Conservation (phyloP, 495 filamentous ascomycete genomes). For the Trichoderma orchidacearum region DNA sequence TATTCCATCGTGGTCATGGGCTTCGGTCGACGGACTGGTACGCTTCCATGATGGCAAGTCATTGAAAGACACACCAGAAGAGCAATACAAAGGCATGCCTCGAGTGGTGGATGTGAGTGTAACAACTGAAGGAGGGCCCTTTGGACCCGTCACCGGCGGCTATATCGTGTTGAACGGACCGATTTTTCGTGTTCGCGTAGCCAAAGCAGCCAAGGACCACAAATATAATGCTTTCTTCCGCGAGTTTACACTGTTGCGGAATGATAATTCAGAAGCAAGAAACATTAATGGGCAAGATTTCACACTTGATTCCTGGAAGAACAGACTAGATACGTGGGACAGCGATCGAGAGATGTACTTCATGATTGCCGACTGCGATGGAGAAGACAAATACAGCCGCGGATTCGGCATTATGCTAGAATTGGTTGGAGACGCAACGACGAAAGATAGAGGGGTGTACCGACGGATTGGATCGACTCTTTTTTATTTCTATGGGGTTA, state of each 20-base stretch:
- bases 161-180: not conserved
- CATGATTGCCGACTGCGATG: not conserved
- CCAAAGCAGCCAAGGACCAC: not conserved
- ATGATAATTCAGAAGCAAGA: not conserved
- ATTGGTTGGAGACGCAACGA: not conserved
- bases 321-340: not conserved
- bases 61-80: not conserved
- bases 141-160: not conserved
- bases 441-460: not conserved
- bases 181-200: not conserved
- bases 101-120: not conserved
- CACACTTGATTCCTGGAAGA: not conserved
- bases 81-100: not conserved
- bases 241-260: not conserved
- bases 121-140: not conserved
- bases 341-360: not conserved
- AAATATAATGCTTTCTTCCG: not conserved
- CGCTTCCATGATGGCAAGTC: not conserved
- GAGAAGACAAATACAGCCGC: not conserved
- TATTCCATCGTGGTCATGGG: conserved; percentile 1
- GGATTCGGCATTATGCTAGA: not conserved
- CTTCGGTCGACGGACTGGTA: not conserved
- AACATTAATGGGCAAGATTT: not conserved
- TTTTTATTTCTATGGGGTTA: not conserved
- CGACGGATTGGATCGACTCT: not conserved